Conservation (phyloP, 129 eudicot genomes). For the Lactuca saligna region DNA sequence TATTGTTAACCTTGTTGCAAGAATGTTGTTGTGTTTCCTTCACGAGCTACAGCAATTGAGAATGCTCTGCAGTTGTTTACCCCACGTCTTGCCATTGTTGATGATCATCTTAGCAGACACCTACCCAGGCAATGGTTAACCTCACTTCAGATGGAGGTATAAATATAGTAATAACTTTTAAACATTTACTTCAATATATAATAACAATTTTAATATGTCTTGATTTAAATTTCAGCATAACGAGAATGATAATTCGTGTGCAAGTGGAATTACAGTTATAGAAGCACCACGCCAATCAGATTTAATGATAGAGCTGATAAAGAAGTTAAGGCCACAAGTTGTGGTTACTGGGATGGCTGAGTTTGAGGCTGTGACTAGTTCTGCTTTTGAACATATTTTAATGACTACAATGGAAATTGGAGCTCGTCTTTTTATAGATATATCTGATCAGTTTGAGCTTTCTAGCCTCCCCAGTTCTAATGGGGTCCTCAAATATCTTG, state of each 20-base stretch:
- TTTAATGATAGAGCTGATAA: constrained; percentile 86
- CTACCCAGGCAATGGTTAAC: constrained; percentile 90
- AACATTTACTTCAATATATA: constrained; percentile 8
- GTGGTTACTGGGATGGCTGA: constrained; percentile 90
- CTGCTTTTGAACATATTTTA: constrained; percentile 82
- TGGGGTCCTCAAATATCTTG: constrained; percentile 91
- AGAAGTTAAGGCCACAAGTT: constrained; percentile 89
- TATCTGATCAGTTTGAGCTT: constrained; percentile 95
- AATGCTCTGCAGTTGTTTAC: constrained; percentile 77
- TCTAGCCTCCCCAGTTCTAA: constrained; percentile 94
- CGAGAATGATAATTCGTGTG: constrained; percentile 31
- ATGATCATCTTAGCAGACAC: constrained; percentile 73
- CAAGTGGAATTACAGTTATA: constrained; percentile 69
- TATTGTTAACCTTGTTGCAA: constrained; percentile 30
- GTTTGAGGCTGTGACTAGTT: constrained; percentile 88
- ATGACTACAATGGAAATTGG: constrained; percentile 77
- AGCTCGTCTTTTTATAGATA: constrained; percentile 84
- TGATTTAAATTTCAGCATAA: constrained; percentile 37
- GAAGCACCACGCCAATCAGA: constrained; percentile 99
- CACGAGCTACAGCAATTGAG: constrained; percentile 93
- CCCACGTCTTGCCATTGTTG: constrained; percentile 93
- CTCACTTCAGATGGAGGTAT: constrained; percentile 84
- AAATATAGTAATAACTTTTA: background rate
- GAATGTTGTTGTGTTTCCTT: constrained; percentile 95
- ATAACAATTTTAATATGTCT: no score